These are phyloP conservation scores for Diversispora epigaea DNA, from an alignment of 192 early-diverging fungal species.

Conservation along the genomic window DNA sequence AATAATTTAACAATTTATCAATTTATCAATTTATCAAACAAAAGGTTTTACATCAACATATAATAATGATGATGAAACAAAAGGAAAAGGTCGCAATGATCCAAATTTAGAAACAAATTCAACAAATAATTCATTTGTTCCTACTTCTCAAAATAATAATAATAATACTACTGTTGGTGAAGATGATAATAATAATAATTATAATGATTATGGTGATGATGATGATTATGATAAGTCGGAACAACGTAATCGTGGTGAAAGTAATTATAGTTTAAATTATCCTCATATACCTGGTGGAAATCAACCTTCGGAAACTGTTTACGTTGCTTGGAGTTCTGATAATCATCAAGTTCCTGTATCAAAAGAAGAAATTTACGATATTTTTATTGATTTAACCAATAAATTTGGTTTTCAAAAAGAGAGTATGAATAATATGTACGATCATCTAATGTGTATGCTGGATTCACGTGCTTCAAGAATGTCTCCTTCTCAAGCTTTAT, in stretches of 20 bases:
- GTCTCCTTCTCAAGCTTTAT: slow-evolving; percentile 65
- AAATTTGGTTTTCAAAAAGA: slow-evolving; percentile 81
- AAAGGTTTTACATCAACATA: background rate
- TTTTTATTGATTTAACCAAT: slow-evolving; percentile 61
- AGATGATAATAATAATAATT: too few species aligned
- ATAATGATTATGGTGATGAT: background rate
- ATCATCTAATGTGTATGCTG: slow-evolving; percentile 75
- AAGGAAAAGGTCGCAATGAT: slow-evolving; percentile 7
- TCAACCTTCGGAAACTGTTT: slow-evolving; percentile 32
- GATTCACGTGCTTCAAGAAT: slow-evolving; percentile 77
- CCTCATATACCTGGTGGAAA: slow-evolving; percentile 1
- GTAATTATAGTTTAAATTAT: background rate
- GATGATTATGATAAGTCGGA: too few species aligned
- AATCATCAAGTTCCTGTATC: slow-evolving; percentile 68
- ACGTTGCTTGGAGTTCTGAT: slow-evolving; percentile 53
- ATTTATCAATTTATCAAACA: background rate
- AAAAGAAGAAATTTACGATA: slow-evolving; percentile 66
- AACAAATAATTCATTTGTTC: too few species aligned
- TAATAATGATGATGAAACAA: background rate
- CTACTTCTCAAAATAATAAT: background rate
- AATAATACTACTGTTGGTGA: background rate
- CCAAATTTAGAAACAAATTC: background rate
- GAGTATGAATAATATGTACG: slow-evolving; percentile 74
- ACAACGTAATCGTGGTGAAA: too few species aligned
- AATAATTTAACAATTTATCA: background rate